Percentiles rank a stretch among this genome's conserved stretches.
Evolutionary conservation across 2,329 filamentous ascomycete genomes (phyloP).

Genomic region (Colletotrichum sp.): DNA sequence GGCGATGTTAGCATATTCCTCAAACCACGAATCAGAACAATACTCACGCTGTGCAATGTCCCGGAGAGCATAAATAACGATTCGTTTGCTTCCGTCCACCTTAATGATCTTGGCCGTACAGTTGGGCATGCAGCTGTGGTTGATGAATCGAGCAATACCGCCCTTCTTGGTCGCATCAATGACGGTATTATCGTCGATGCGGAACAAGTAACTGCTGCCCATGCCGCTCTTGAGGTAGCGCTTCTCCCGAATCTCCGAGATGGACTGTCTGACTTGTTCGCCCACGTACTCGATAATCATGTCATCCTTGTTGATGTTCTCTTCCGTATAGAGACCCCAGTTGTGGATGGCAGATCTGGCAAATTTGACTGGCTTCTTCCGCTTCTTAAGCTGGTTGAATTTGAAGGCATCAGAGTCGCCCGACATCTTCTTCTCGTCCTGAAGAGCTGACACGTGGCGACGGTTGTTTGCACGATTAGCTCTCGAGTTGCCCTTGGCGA

Average conservation of each 20-base stretch:
- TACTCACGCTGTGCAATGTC: conserved; percentile 92
- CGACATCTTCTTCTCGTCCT: conserved; percentile 88
- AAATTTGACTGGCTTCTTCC: conserved; percentile 99
- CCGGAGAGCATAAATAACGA: conserved; percentile 97
- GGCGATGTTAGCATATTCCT: conserved; percentile 27
- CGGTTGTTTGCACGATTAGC: conserved; percentile 96
- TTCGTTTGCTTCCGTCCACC: conserved; percentile 95
- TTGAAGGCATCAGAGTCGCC: conserved; percentile 91
- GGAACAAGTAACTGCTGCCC: conserved; percentile 95
- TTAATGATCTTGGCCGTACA: conserved; percentile 99
- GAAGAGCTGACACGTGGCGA: conserved; percentile 91
- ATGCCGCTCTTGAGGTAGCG: conserved; percentile 96
- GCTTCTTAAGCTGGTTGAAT: conserved; percentile 99
- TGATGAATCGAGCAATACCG: conserved; percentile 97
- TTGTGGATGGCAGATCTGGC: conserved; percentile 98
- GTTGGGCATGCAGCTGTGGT: conserved; percentile 97
- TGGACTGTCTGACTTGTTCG: conserved; percentile 94
- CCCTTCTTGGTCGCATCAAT: conserved; percentile 99
- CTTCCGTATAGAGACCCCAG: conserved; percentile 97
- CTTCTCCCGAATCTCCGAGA: conserved; percentile 93
- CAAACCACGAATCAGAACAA: background rate
- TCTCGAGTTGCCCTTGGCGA: conserved; percentile 87
- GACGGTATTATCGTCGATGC: conserved; percentile 96
- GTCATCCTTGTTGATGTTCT: conserved; percentile 95
- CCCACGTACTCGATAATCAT: conserved; percentile 99